A percentile compares a stretch with the other conserved stretches of the same genome.
Evolutionary conservation across 2,329 filamentous ascomycete species (phyloP).

Genomic region (Coniochaeta ligniaria): DNA sequence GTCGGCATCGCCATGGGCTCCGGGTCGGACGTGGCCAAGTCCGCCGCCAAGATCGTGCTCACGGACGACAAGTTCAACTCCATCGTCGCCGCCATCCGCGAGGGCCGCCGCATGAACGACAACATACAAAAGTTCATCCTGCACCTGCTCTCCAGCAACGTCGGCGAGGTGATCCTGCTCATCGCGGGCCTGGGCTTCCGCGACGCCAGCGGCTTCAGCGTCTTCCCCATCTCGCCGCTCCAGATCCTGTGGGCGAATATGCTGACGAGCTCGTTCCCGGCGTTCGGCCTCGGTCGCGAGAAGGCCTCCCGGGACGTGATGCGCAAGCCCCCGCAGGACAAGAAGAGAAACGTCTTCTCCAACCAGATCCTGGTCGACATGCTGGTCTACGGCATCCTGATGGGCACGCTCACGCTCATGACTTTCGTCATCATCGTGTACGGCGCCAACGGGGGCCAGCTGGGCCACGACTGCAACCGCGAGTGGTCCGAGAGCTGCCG

Average conservation of each 20-base stretch:
- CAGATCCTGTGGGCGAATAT: constrained; percentile 95
- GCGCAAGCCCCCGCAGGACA: constrained; percentile 68
- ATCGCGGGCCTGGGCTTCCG: constrained; percentile 79
- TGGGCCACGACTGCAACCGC: constrained; percentile 59
- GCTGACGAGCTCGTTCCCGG: constrained; percentile 80
- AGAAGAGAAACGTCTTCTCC: constrained; percentile 64
- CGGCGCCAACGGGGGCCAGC: constrained; percentile 44
- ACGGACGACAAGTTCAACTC: constrained; percentile 86
- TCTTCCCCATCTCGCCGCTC: constrained; percentile 79
- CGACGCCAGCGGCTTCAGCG: constrained; percentile 62
- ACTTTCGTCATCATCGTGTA: constrained; percentile 61
- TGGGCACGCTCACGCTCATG: constrained; percentile 60
- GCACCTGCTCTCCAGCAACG: constrained; percentile 72
- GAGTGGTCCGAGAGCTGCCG: constrained; percentile 46
- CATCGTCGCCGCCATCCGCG: constrained; percentile 75
- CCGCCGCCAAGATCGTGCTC: constrained; percentile 72
- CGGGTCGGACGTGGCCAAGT: constrained; percentile 80
- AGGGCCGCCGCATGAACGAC: constrained; percentile 79
- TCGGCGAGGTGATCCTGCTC: constrained; percentile 75
- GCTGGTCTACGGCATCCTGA: constrained; percentile 70
- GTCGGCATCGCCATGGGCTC: constrained; percentile 90
- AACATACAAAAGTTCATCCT: constrained; percentile 87
- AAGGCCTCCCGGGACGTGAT: constrained; percentile 69
- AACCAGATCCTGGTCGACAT: constrained; percentile 73
- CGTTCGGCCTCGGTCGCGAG: constrained; percentile 82